Conservation (phyloP, 164 flowering plant species). For the Brasenia schreberi region DNA sequence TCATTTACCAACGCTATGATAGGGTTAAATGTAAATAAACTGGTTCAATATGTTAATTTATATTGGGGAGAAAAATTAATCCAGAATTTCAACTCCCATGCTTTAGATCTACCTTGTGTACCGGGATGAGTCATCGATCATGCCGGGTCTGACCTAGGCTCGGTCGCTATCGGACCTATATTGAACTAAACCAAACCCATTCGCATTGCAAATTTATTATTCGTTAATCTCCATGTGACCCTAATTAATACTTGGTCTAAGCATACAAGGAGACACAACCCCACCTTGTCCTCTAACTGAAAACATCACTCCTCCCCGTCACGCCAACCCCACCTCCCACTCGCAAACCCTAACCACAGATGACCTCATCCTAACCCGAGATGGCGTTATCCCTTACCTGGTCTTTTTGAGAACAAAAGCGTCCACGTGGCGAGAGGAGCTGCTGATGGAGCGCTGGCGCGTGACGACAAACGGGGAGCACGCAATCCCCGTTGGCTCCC, state of each 20-base stretch:
- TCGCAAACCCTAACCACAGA: neutral
- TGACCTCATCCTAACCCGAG: neutral
- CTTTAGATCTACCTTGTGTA: too few relatives aligned
- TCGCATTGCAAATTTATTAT: too few relatives aligned
- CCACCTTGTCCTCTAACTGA: neutral
- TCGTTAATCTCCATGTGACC: neutral
- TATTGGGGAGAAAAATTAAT: too few relatives aligned
- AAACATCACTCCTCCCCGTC: neutral
- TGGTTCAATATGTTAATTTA: too few relatives aligned
- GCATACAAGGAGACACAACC: neutral
- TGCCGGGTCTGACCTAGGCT: too few relatives aligned
- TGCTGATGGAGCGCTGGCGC: neutral
- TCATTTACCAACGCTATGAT: too few relatives aligned
- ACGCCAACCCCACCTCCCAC: neutral
- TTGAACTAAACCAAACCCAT: too few relatives aligned
- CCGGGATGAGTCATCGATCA: too few relatives aligned
- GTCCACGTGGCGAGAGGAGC: neutral
- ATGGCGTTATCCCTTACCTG: neutral
- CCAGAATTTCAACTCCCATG: too few relatives aligned
- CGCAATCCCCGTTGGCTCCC: neutral
- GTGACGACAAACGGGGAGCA: neutral
- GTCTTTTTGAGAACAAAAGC: neutral
- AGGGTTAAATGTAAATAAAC: too few relatives aligned
- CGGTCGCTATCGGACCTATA: too few relatives aligned
- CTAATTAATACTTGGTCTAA: neutral